Evolutionary conservation across 2,329 filamentous ascomycete species (phyloP), one percentile per base, ranked within the genome.

Genomic region (Westerdykella sp.): DNA sequence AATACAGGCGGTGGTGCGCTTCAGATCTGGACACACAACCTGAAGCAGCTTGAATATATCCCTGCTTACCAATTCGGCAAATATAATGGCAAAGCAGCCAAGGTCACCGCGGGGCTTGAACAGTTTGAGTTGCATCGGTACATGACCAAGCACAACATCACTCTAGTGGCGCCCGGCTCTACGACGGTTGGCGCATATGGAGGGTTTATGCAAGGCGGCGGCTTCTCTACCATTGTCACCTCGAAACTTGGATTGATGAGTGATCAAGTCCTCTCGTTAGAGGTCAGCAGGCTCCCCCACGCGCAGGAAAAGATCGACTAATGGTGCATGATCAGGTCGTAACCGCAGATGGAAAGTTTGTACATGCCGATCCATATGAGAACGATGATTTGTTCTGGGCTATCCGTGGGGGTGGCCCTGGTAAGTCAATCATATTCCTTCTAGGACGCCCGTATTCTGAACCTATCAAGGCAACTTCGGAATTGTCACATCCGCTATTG

Each of bases 151-250:
- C 35, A 45, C 34, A 53, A 53, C 21, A 53, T 60, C 6, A 62
- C 57, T 4, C 32, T 57, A 14, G 9, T 56, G 13, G 46, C 48
- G 10, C 54, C 56, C 2, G 55, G 56, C 13, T 53, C 51, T 9
- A 40, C 55, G 2, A 74, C 70, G 2, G 73, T 80, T 11, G 76
- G 76, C 16, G 64, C 74, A 50, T 69, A 45, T 35, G 59, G 56
- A 11, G 59, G 67, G 2, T 69, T 51, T 46, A 60, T 64, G 46
- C 59, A 60, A 22, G 76, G 74, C 2, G 77, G 75, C 14, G 78
- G 78, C 0, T 75, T 79, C 58, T 73, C 70, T 13, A 51, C 52
- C 13, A 71, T 75, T 7, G 50, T 79, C 35, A 71, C 71, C 2
- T 68, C 67, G 23, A 62, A 70, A 37, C 72, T 72, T 48, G 60